Evolutionary conservation across 148 eudicot species (phyloP), one percentile per base, ranked within the genome.

Genomic region (Suaeda aralocaspica): DNA sequence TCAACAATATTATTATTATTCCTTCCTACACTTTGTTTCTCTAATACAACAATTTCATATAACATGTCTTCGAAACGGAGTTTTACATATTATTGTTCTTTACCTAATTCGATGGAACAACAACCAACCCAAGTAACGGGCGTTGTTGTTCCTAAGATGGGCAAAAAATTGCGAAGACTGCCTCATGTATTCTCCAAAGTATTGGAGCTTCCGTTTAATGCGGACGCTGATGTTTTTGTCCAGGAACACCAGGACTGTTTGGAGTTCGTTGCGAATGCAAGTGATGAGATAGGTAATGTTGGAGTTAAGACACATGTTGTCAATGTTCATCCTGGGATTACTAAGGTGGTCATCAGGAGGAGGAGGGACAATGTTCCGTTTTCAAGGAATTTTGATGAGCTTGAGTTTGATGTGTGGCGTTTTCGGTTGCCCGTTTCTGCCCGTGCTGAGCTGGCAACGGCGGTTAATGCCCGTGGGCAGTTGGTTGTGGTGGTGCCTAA

Each of bases 151-250:
- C n/a, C n/a, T n/a, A n/a, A n/a, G n/a, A n/a, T n/a, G n/a, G n/a
- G 57, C 85, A 82, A 82, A 71, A 84, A 83, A 69, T 81, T 87
- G 29, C 82, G 88, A 39, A 80, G 90, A 8, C 84, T 90, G 18
- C 96, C 96, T 18, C 96, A 90, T 66, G 83, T 87, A 6, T 90
- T 90, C 74, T 63, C 82, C 68, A 87, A 82, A 67, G 87, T 87
- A 12, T 71, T 90, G 41, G 88, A 90, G 42, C 76, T 90, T 12
- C 96, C 96, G 4, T 82, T 87, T 59, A 70, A 75, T 1, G 79
- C 88, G 1, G 92, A 85, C 25, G 82, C 88, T 44, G 90, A 90
- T 41, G 92, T 90, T n/a, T 28, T 46, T 21, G 62, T 87, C 24
- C 82, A 85, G 30, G 96, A 87, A 26, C 63, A 57, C 29, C 50